Evolutionary conservation across 768 basidiomycete genomes (phyloP).

Genomic region (Phylloporus scabripes): DNA sequence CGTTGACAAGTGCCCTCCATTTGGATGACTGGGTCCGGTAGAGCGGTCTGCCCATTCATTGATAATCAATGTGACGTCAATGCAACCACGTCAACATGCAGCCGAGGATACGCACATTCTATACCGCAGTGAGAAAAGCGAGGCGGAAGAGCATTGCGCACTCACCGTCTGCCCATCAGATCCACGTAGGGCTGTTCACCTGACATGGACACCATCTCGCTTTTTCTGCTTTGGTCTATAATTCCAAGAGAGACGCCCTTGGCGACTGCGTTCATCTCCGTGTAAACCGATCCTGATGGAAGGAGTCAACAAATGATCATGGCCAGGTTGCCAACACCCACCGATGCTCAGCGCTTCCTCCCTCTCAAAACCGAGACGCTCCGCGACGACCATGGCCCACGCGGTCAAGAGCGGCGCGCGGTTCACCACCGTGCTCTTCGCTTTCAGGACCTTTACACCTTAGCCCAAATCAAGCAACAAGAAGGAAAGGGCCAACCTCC

Average conservation of each 20-base stretch:
- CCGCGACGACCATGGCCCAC: conserved; percentile 85
- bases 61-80: too few relatives aligned
- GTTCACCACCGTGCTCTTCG: conserved; percentile 68
- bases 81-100: background rate
- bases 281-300: conserved; percentile 76
- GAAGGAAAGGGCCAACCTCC: conserved; percentile 39
- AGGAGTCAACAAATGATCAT: background rate
- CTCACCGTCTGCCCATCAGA: conserved; percentile 71
- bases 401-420: conserved; percentile 93
- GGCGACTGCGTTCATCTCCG: conserved; percentile 83
- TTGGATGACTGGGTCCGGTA: conserved; percentile 61
- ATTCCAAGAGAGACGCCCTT: conserved; percentile 85
- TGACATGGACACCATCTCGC: conserved; percentile 48
- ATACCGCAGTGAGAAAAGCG: background rate
- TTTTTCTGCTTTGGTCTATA: conserved; percentile 50
- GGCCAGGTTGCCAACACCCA: conserved; percentile 26
- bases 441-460: conserved; percentile 47
- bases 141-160: background rate
- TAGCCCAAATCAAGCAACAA: background rate
- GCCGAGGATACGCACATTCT: conserved; percentile 36
- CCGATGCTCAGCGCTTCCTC: conserved; percentile 93
- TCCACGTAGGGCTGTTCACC: conserved; percentile 80
- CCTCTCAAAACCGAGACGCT: conserved; percentile 77
- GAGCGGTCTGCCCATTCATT: conserved; percentile 56
- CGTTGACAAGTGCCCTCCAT: conserved; percentile 80